These are phyloP conservation scores for Pyronema omphalodes DNA, from an alignment of 495 filamentous ascomycete genomes.

Conservation along the genomic window DNA sequence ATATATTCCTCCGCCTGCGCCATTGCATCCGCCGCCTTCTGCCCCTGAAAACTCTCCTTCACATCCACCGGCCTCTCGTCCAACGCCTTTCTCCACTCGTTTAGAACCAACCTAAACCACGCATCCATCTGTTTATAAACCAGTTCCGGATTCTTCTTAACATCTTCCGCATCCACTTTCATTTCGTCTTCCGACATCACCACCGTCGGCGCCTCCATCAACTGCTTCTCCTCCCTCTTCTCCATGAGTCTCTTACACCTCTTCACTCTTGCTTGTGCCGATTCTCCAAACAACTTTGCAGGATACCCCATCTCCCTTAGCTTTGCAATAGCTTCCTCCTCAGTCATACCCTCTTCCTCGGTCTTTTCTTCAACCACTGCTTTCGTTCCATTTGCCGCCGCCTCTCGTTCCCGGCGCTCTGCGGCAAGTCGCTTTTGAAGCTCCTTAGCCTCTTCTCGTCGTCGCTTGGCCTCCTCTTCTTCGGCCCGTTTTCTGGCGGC, in stretches of 20 bases:
- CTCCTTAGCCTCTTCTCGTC: conserved; percentile 49
- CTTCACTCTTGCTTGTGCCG: conserved; percentile 44
- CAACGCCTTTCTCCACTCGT: conserved; percentile 70
- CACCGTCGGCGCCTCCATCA: conserved; percentile 31
- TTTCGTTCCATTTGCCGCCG: conserved; percentile 31
- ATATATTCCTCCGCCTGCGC: conserved; percentile 66
- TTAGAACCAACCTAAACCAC: conserved; percentile 84
- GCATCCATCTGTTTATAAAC: conserved; percentile 75
- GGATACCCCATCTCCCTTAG: conserved; percentile 59
- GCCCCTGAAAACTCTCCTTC: conserved; percentile 55
- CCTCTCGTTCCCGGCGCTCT: conserved; percentile 50
- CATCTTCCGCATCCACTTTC: conserved; percentile 46
- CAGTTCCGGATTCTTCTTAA: conserved; percentile 36
- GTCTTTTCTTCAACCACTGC: conserved; percentile 26
- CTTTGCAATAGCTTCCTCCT: conserved; percentile 46
- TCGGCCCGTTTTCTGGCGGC: conserved; percentile 60
- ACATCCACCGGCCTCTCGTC: conserved; percentile 43
- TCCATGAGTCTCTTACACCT: conserved; percentile 53
- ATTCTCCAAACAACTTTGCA: conserved; percentile 62
- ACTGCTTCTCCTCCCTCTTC: conserved; percentile 40
- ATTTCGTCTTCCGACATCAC: conserved; percentile 69
- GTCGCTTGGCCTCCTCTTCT: conserved; percentile 69
- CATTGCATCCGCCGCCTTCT: conserved; percentile 61
- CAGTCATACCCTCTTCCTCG: conserved; percentile 47
- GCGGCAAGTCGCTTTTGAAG: conserved; percentile 67